Percentiles rank a stretch among this genome's conserved stretches.
These are phyloP conservation scores for Dissoconium aciculare DNA, from an alignment of 2,329 filamentous ascomycete species.

Conservation along the genomic window DNA sequence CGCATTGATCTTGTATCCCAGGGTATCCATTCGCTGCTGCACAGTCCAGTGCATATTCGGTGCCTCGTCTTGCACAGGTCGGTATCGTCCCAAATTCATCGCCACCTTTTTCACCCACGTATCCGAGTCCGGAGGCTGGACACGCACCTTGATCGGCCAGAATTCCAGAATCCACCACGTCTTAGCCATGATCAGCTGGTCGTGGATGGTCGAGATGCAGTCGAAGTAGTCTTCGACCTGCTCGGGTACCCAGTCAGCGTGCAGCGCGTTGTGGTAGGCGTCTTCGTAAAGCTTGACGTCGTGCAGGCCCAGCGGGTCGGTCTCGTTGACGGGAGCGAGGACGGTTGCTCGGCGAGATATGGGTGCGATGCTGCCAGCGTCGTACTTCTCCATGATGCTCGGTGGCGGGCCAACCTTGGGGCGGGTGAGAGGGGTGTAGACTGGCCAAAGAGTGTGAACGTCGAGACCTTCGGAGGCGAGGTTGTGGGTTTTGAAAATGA, in stretches of 20 bases:
- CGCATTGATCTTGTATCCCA: constrained; percentile 24
- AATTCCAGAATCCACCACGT: constrained; percentile 33
- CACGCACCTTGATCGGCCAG: constrained; percentile 29
- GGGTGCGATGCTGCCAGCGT: constrained; percentile 21
- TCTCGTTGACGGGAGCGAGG: constrained; percentile 11
- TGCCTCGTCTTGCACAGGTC: constrained; percentile 24
- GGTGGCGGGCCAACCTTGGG: constrained; percentile 26
- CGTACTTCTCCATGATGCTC: constrained; percentile 24
- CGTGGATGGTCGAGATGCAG: constrained; percentile 27
- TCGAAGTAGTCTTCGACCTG: constrained; percentile 32
- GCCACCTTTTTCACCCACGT: constrained; percentile 27
- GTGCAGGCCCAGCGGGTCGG: constrained; percentile 14
- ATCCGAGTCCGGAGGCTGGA: constrained; percentile 20
- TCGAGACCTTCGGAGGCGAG: constrained; percentile 31
- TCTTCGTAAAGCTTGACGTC: constrained; percentile 14
- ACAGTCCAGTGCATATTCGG: constrained; percentile 34
- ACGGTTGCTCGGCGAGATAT: constrained; percentile 20
- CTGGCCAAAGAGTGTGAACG: constrained; percentile 28
- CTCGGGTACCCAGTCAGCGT: constrained; percentile 24
- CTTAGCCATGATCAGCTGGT: constrained; percentile 26
- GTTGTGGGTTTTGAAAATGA: constrained; percentile 27
- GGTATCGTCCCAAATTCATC: constrained; percentile 27
- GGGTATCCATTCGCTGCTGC: constrained; percentile 23
- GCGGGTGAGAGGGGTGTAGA: constrained; percentile 20
- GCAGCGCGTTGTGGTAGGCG: constrained; percentile 8